These are phyloP conservation scores for Venturia oleaginea DNA, from an alignment of 2,329 filamentous ascomycete species.

Conservation along the genomic window DNA sequence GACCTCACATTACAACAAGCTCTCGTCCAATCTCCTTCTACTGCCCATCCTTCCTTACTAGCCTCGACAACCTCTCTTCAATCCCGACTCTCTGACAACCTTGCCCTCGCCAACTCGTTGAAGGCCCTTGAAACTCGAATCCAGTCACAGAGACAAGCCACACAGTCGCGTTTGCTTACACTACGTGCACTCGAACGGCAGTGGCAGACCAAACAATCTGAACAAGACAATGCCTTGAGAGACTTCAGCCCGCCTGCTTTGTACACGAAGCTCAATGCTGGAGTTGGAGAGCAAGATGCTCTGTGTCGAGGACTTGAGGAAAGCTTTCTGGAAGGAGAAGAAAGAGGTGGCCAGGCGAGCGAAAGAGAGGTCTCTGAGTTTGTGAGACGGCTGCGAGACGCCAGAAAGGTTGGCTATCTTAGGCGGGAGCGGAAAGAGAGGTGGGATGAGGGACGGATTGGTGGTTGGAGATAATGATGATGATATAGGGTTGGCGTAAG, in stretches of 20 bases:
- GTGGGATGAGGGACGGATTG: constrained; percentile 93
- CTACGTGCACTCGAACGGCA: constrained; percentile 84
- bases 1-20: constrained; percentile 59
- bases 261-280: constrained; percentile 70
- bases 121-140: constrained; percentile 51
- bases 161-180: constrained; percentile 72
- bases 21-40: constrained; percentile 58
- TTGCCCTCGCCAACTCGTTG: constrained; percentile 57
- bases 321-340: constrained; percentile 69
- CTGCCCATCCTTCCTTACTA: constrained; percentile 62
- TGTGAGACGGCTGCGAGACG: constrained; percentile 71
- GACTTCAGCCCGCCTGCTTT: constrained; percentile 80
- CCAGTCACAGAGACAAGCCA: constrained; percentile 54
- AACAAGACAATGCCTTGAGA: constrained; percentile 76
- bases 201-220: constrained; percentile 79
- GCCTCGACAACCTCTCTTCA: constrained; percentile 57
- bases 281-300: constrained; percentile 71
- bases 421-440: constrained; percentile 79
- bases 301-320: constrained; percentile 80
- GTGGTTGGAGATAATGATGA: constrained; percentile 69
- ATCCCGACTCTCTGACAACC: constrained; percentile 59
- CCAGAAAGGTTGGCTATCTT: constrained; percentile 67
- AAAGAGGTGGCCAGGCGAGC: constrained; percentile 44
- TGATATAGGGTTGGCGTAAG: background rate
- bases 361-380: constrained; percentile 83